Percentiles rank a stretch among this genome's conserved stretches.
Conservation (phyloP, 352 stramenopile genomes). For the Aphanomyces cochlioides region DNA sequence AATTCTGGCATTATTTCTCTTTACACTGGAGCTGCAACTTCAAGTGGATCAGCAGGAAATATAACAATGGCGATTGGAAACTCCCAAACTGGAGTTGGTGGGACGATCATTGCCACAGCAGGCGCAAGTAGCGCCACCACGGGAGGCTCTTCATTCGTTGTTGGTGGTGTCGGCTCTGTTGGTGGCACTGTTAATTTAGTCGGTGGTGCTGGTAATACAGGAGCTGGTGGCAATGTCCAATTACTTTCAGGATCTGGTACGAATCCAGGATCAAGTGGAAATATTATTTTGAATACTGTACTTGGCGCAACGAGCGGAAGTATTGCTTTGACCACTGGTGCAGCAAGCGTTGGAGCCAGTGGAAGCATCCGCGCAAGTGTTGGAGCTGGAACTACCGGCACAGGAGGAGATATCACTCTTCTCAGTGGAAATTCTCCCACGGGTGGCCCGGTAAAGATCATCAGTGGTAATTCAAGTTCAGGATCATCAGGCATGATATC, state of each 20-base stretch:
- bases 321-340: constrained; percentile 7
- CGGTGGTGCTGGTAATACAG: constrained; percentile 28
- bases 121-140: constrained; percentile 2
- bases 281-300: not conserved
- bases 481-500: constrained; percentile 6
- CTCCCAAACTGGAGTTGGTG: constrained; percentile 24
- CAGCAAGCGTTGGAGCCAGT: constrained; percentile 28
- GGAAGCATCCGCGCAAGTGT: constrained; percentile 31
- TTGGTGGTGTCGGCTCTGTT: constrained; percentile 9
- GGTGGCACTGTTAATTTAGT: constrained; percentile 34
- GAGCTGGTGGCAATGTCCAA: constrained; percentile 33
- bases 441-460: not conserved
- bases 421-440: constrained; percentile 4
- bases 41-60: constrained; percentile 5
- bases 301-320: not conserved
- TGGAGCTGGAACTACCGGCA: constrained; percentile 28
- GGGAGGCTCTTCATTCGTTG: not conserved
- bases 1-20: constrained; percentile 10
- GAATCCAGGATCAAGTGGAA: not conserved
- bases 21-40: not conserved
- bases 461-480: constrained; percentile 4
- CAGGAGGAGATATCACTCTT: constrained; percentile 36
- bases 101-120: constrained; percentile 12
- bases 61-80: constrained; percentile 7
- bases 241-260: constrained; percentile 32